Base-by-base conservation (phyloP, 2,329 filamentous ascomycete genomes). In the Sporothrix sp. region DNA sequence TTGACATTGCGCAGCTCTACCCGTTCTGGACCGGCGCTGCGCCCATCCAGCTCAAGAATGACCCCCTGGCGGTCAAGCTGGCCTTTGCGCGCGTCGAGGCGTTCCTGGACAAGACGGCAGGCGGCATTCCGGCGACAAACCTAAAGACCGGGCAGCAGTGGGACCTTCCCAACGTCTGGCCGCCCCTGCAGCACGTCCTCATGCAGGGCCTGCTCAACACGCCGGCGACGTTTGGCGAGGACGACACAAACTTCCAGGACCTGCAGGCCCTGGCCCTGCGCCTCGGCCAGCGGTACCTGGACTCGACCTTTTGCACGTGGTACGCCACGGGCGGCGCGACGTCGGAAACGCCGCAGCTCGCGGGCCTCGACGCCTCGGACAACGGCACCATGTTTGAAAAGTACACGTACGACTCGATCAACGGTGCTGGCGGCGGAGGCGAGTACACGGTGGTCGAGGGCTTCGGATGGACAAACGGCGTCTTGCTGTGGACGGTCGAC, bases 121-220 rank as follows among this genome's bases (percentile, higher is more conserved):
- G 82, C 32, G 80, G 74, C 32, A 76, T 84, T 39, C 71, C 80
- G 2, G 77, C 81, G 0, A 82, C 79, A 4, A 84, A 84, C 59
- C 66, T 79, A 51, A 59, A 63, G 40, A 78, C 80, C 0, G 76
- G 75, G 13, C 75, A 85, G 68, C 81, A 85, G 60, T 85, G 82
- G 82, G 82, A 85, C 50, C 74, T 83, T 61, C 81, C 81, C 0
- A 84, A 80, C 58, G 81, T 84, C 23, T 85, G 82, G 82, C 81
- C 82, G 10, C 80, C 81, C 3, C 70, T 83, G 45, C 76, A 80
- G 67, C 78, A 85, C 63, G 70, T 81, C 38, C 67, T 84, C 23
- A 84, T 84, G 67, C 62, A 77, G 35, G 79, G 78, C 7, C 69
- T 85, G 7, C 69, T 79, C 49, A 77, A 76, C 61, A 79, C 77